phyloP scores from a whole-genome alignment of 139 green algal genomes.

The Edaphochlamys debaryana region DNA sequence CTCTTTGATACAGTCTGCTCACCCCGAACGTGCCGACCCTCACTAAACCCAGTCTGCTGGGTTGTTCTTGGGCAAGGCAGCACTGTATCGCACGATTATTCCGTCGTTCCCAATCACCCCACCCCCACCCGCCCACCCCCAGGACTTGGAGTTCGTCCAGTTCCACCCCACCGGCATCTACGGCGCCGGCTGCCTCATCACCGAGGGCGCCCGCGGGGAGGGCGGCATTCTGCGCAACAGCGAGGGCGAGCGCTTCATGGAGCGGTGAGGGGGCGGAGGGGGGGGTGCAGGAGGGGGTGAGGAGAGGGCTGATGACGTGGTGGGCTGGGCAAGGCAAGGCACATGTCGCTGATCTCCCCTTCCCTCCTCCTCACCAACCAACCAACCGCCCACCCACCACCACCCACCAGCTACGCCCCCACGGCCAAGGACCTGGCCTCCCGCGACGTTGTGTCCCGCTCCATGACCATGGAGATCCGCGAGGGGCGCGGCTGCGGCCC shows the following conservation, averaged over 20 bases:
- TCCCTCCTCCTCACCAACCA: background rate
- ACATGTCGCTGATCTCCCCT: background rate
- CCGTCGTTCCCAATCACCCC: no score
- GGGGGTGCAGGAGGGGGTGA: background rate
- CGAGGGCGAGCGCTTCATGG: conserved; percentile 99
- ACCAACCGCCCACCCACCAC: background rate
- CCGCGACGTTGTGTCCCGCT: conserved; percentile 94
- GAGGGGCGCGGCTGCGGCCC: conserved; percentile 85
- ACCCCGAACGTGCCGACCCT: no score
- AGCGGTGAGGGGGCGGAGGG: conserved; percentile 68
- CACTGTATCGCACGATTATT: no score
- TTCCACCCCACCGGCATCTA: conserved; percentile 99
- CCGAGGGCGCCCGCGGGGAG: conserved; percentile 95
- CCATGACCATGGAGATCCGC: conserved; percentile 96
- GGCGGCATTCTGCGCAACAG: conserved; percentile 97
- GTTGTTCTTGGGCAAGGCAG: no score
- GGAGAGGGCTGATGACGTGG: background rate
- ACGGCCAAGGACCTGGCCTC: conserved; percentile 98
- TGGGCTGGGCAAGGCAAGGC: no score
- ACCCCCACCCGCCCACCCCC: no score
- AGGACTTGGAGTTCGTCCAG: conserved; percentile 96
- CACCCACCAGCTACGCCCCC: conserved; percentile 93
- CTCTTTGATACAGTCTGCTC: no score
- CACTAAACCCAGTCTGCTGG: no score
- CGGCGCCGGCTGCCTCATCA: conserved; percentile 99